Conservation (phyloP, 371 early-diverging fungal species). For the Rhizopus stolonifer region DNA sequence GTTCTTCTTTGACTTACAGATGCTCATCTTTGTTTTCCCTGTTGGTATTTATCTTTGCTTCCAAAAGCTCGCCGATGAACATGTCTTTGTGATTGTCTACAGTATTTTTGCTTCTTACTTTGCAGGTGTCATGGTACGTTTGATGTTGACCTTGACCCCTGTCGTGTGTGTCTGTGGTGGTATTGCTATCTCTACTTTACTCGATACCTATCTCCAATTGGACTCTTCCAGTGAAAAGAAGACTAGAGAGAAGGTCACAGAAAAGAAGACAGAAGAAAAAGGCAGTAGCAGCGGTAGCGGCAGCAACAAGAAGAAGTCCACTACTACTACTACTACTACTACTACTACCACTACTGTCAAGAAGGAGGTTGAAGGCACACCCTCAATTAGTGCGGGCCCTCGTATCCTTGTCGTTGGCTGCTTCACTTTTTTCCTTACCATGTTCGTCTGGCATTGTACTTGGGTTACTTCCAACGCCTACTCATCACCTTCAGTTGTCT, state of each 20-base stretch:
- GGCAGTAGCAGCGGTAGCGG: slow-evolving; percentile 8
- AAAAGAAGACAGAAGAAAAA: slow-evolving; percentile 9
- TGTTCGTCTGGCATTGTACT: slow-evolving; percentile 96
- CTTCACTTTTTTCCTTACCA: slow-evolving; percentile 63
- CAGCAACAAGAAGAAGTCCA: too few species aligned
- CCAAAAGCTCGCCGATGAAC: slow-evolving; percentile 88
- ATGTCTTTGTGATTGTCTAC: slow-evolving; percentile 96
- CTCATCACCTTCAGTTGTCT: slow-evolving; percentile 98
- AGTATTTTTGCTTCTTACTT: slow-evolving; percentile 95
- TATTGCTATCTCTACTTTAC: slow-evolving; percentile 82
- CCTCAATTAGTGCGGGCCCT: slow-evolving; percentile 33
- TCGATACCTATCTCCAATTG: slow-evolving; percentile 75
- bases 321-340: too few species aligned
- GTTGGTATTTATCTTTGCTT: slow-evolving; percentile 97
- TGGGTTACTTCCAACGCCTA: slow-evolving; percentile 98
- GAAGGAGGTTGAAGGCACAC: too few species aligned
- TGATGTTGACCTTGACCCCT: slow-evolving; percentile 97
- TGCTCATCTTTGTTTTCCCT: slow-evolving; percentile 93
- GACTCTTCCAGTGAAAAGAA: slow-evolving; percentile 7
- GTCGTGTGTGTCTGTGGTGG: slow-evolving; percentile 95
- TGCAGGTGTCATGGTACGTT: slow-evolving; percentile 99
- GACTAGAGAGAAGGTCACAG: too few species aligned
- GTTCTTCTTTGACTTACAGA: slow-evolving; percentile 97
- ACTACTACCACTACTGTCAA: too few species aligned
- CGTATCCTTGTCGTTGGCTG: slow-evolving; percentile 54